These are phyloP conservation scores for Gossypium davidsonii DNA, from an alignment of 441 rosid species.

Conservation along the genomic window DNA sequence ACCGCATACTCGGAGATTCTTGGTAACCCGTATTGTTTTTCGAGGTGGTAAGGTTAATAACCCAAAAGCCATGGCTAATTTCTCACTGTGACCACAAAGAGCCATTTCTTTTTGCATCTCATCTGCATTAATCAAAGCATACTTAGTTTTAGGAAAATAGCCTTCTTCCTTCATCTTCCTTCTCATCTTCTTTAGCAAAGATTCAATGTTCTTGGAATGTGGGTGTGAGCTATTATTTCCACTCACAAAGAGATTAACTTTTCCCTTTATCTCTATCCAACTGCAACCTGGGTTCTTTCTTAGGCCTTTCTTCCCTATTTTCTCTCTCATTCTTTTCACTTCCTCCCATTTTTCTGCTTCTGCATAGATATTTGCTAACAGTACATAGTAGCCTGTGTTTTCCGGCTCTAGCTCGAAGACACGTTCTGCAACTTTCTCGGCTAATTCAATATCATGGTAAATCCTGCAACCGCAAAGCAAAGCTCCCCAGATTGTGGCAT, in stretches of 20 bases:
- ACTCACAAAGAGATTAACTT: slow-evolving; percentile 47
- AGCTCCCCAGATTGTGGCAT: slow-evolving; percentile 70
- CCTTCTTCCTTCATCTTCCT: slow-evolving; percentile 53
- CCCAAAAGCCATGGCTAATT: slow-evolving; percentile 63
- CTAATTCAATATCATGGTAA: slow-evolving; percentile 58
- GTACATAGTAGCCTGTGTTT: slow-evolving; percentile 58
- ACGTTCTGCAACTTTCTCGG: slow-evolving; percentile 65
- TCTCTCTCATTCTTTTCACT: slow-evolving; percentile 43
- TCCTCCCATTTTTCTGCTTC: slow-evolving; percentile 80
- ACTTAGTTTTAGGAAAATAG: slow-evolving; percentile 30
- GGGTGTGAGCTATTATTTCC: slow-evolving; percentile 41
- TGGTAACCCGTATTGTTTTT: slow-evolving; percentile 46
- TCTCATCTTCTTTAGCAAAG: slow-evolving; percentile 36
- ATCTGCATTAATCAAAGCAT: slow-evolving; percentile 47
- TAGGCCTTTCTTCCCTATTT: slow-evolving; percentile 35
- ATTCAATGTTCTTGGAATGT: slow-evolving; percentile 37
- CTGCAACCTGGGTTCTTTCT: slow-evolving; percentile 61
- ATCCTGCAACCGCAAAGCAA: slow-evolving; percentile 58
- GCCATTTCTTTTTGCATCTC: slow-evolving; percentile 50
- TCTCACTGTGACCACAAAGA: slow-evolving; percentile 71
- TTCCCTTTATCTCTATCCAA: slow-evolving; percentile 63
- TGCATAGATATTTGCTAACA: slow-evolving; percentile 59
- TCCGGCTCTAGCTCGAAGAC: slow-evolving; percentile 66
- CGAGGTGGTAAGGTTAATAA: slow-evolving; percentile 47
- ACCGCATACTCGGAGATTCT: slow-evolving; percentile 53